Conservation (phyloP, 1,139 yeast genomes). For the Pichia terricola region DNA sequence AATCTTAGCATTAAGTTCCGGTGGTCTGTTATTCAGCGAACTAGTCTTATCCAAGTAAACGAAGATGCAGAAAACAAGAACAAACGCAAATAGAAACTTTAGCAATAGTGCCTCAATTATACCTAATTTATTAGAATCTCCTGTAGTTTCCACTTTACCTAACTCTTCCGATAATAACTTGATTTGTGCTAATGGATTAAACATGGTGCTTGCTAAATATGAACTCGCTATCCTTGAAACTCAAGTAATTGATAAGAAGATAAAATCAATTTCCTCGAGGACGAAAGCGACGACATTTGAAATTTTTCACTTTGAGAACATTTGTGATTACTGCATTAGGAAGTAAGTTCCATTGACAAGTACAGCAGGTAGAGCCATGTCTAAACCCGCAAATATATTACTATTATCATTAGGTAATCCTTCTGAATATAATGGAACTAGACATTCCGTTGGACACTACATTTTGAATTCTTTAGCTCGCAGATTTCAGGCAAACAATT, state of each 20-base stretch:
- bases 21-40: conserved; percentile 14
- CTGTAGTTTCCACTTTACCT: conserved; percentile 1
- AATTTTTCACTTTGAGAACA: too few relatives aligned
- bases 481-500: background rate
- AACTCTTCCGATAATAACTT: conserved; percentile 10
- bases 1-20: conserved; percentile 14
- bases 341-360: too few relatives aligned
- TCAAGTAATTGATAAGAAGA: too few relatives aligned
- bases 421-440: conserved; percentile 44
- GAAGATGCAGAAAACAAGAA: conserved; percentile 13
- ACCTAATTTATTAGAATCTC: conserved; percentile 8
- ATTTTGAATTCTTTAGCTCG: conserved; percentile 19
- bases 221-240: too few relatives aligned
- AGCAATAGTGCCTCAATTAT: conserved; percentile 14
- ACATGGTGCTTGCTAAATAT: conserved; percentile 1
- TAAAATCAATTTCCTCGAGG: too few relatives aligned
- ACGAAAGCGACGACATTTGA: too few relatives aligned
- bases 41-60: conserved; percentile 18
- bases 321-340: too few relatives aligned
- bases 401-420: conserved; percentile 66
- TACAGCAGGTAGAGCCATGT: background rate
- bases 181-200: conserved; percentile 15
- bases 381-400: conserved; percentile 2
- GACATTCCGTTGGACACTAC: conserved; percentile 73
- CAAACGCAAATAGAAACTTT: conserved; percentile 18